Conservation (phyloP, 2,329 filamentous ascomycete genomes). For the Arthrobotrys megalospora region DNA sequence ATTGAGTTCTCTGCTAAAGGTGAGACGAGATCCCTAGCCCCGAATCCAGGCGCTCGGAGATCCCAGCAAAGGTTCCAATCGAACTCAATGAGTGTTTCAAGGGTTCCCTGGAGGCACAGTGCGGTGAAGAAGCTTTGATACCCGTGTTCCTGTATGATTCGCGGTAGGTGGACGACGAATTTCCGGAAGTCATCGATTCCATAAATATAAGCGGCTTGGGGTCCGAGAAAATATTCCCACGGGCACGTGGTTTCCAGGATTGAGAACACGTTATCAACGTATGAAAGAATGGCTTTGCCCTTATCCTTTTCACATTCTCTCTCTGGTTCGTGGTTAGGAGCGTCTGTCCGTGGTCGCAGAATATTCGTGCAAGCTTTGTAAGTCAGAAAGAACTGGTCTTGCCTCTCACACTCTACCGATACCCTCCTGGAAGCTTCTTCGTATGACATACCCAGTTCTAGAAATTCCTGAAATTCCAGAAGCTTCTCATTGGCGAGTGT, state of each 20-base stretch:
- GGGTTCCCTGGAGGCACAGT: background rate
- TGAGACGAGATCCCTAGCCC: no score
- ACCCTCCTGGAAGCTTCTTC: no score
- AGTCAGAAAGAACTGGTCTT: background rate
- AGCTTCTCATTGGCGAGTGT: no score
- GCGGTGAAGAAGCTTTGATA: background rate
- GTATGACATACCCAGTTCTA: no score
- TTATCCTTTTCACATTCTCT: background rate
- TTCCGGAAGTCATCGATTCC: background rate
- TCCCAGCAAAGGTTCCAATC: background rate
- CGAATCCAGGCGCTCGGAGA: no score
- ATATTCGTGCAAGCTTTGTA: background rate
- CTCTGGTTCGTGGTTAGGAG: background rate
- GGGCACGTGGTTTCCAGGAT: no score
- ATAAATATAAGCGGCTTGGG: no score
- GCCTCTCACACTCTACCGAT: no score
- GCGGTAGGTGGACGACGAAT: background rate
- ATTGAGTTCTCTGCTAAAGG: background rate
- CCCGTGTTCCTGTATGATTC: background rate
- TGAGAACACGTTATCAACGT: background rate
- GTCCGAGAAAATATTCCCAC: no score
- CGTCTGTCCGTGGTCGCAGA: no score
- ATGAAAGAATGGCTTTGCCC: background rate
- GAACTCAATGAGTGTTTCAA: background rate
- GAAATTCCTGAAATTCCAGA: no score